Evolutionary conservation across 2,329 filamentous ascomycete species (phyloP).

Genomic region (Diaporthe helianthi): DNA sequence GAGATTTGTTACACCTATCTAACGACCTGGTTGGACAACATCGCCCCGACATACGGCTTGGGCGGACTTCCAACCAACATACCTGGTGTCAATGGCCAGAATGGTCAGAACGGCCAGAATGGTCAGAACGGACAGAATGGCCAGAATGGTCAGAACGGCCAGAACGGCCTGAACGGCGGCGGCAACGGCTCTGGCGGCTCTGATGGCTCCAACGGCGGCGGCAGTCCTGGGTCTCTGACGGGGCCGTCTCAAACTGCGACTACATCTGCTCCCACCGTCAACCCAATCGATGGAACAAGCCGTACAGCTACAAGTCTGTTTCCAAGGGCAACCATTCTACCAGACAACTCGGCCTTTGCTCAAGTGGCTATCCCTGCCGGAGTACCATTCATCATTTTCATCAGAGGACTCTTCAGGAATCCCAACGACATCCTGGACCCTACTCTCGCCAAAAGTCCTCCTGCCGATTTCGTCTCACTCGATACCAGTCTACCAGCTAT

Average conservation of each 20-base stretch:
- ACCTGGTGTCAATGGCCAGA: not conserved
- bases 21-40: not conserved
- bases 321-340: not conserved
- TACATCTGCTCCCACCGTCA: not conserved
- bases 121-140: not conserved
- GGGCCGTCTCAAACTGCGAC: not conserved
- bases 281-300: not conserved
- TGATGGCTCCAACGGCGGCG: too few relatives aligned
- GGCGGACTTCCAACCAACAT: not conserved
- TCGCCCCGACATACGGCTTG: not conserved
- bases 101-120: not conserved
- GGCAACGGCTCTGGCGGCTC: not conserved
- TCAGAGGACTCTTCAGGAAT: not conserved
- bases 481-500: not conserved
- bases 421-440: not conserved
- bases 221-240: not conserved
- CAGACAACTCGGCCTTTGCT: not conserved
- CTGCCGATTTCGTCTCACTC: not conserved
- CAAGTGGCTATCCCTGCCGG: not conserved
- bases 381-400: not conserved
- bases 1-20: not conserved
- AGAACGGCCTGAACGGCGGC: not conserved
- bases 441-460: not conserved
- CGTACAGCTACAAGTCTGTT: not conserved
- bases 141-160: not conserved